Conservation (phyloP, 257 asterid species). For the Cruciata laevipes region DNA sequence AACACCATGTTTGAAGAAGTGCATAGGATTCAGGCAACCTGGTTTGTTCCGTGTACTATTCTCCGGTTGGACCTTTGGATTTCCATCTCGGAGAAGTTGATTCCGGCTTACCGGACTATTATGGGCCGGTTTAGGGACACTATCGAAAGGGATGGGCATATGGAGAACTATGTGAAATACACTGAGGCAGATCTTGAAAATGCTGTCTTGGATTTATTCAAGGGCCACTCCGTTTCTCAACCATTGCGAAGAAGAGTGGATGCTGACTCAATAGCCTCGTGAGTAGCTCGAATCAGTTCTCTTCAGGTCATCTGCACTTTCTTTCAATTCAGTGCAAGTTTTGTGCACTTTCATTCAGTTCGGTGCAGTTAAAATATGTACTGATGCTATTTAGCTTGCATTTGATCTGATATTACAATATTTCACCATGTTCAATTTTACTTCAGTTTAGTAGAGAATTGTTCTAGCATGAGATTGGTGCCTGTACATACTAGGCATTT, state of each 20-base stretch:
- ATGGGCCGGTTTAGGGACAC: conserved; percentile 72
- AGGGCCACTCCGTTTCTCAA: conserved; percentile 62
- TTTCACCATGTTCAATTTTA: not conserved
- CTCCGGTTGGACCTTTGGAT: conserved; percentile 82
- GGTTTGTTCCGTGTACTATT: conserved; percentile 73
- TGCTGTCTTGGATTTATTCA: conserved; percentile 75
- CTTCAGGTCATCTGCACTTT: too few species aligned
- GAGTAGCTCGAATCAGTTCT: too few species aligned
- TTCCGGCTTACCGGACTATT: conserved; percentile 80
- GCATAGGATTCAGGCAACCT: conserved; percentile 68
- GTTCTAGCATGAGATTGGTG: too few species aligned
- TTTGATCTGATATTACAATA: too few species aligned
- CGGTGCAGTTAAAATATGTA: too few species aligned
- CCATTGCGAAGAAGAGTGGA: conserved; percentile 57
- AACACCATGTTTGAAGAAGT: conserved; percentile 84
- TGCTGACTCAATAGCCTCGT: not conserved
- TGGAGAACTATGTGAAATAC: conserved; percentile 82
- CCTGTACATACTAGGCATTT: too few species aligned
- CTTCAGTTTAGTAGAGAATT: too few species aligned
- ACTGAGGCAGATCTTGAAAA: conserved; percentile 82
- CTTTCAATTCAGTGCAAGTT: too few species aligned
- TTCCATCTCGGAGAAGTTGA: conserved; percentile 56
- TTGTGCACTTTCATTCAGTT: too few species aligned
- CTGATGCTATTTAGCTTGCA: too few species aligned
- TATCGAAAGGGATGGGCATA: conserved; percentile 81